These are phyloP conservation scores for Botryosphaeria dothidea DNA, from an alignment of 2,329 filamentous ascomycete genomes.

Conservation along the genomic window DNA sequence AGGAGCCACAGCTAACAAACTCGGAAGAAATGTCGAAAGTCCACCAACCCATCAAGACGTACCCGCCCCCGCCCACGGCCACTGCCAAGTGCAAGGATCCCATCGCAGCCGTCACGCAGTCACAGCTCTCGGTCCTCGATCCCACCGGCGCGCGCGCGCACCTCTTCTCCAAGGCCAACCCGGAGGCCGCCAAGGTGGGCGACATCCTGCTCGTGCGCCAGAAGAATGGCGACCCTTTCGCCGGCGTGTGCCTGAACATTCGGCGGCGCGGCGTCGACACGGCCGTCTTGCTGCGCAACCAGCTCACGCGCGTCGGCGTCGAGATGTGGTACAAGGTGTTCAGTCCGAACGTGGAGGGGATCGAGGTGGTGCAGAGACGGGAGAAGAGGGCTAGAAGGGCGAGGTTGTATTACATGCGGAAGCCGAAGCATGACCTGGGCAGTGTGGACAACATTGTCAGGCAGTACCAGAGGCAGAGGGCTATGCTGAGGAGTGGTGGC, in stretches of 20 bases:
- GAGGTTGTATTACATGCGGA: slow-evolving; percentile 86
- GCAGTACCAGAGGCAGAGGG: slow-evolving; percentile 39
- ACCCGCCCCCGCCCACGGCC: slow-evolving; percentile 58
- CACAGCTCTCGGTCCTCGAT: slow-evolving; percentile 76
- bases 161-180: slow-evolving; percentile 77
- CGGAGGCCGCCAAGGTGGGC: slow-evolving; percentile 77
- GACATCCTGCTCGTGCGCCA: slow-evolving; percentile 91
- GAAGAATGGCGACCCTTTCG: slow-evolving; percentile 83
- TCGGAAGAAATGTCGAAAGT: slow-evolving; percentile 18
- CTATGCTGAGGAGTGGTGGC: slow-evolving; percentile 27
- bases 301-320: slow-evolving; percentile 81
- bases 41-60: slow-evolving; percentile 53
- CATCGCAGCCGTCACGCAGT: slow-evolving; percentile 64
- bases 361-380: slow-evolving; percentile 88
- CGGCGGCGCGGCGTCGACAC: slow-evolving; percentile 84
- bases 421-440: slow-evolving; percentile 39
- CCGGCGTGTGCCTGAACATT: slow-evolving; percentile 85
- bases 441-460: slow-evolving; percentile 41
- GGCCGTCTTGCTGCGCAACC: slow-evolving; percentile 80
- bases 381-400: slow-evolving; percentile 84
- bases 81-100: slow-evolving; percentile 64
- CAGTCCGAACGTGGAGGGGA: slow-evolving; percentile 81
- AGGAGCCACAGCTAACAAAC: slow-evolving; percentile 13
- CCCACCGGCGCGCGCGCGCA: slow-evolving; percentile 78
- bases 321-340: slow-evolving; percentile 99